Evolutionary conservation across 2,329 filamentous ascomycete species (phyloP), one percentile per base, ranked within the genome.

Genomic region (Chaetomium strumarium): DNA sequence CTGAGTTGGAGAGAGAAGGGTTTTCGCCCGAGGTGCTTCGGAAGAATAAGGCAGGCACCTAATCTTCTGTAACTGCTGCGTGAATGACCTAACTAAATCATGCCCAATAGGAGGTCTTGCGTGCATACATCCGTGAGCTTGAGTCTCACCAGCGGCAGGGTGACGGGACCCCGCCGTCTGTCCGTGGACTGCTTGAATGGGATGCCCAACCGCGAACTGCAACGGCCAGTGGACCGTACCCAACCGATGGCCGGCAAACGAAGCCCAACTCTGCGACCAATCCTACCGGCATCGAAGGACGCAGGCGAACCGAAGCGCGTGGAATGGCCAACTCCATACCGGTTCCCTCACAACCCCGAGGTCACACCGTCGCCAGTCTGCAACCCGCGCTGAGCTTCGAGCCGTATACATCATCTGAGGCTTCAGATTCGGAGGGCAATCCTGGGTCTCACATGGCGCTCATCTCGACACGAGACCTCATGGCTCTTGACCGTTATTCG

Each of bases 121-220:
- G 79, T 55, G 79, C 80, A 17, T 83, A 84, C 60, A 81, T 84
- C 39, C 77, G 78, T 34, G 76, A 81, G 60, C 73, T 84, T 55
- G 77, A 81, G 56, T 73, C 78, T 38, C 70, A 75, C 50, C 69
- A 70, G 34, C 64, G 67, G n/a, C 63, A 68, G 12, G 70, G 71
- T 37, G 72, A 70, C 19, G 73, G 72, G 24, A 65, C 68, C 33
- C 72, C 72, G 12, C 76, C 77, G 2, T 76, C 76, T 2, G 72
- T 79, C 13, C 74, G 78, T 50, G 76, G 78, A 1, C 69, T 82
- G 10, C 69, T 83, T n/a, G 75, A 77, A 57, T 69, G 71, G 34
- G 68, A 53, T 49, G 71, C 48, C 67, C 66, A 50, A 61, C 55
- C 55, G 14, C 57, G 60, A 29, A 55, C 60, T 46, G 48, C 51